These are phyloP conservation scores for Planoprotostelium fungivorum DNA, from an alignment of 78 protist species.

Conservation along the genomic window DNA sequence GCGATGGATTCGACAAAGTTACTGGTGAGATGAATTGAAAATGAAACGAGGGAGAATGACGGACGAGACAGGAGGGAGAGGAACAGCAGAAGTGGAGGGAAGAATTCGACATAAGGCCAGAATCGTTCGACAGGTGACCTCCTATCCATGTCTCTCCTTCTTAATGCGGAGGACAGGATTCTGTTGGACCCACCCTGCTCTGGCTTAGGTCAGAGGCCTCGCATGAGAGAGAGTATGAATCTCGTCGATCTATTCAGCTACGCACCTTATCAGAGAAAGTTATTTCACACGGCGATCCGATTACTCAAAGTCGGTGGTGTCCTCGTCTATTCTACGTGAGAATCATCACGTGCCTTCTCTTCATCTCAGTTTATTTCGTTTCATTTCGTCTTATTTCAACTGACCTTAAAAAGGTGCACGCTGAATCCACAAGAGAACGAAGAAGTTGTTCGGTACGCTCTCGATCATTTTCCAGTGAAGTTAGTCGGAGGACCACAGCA, in stretches of 20 bases:
- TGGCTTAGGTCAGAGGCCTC: constrained; percentile 95
- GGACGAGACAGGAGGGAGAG: too few relatives aligned
- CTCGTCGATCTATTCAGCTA: constrained; percentile 76
- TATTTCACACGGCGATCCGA: constrained; percentile 92
- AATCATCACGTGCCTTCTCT: constrained; percentile 78
- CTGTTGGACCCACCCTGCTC: constrained; percentile 99
- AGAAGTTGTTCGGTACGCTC: constrained; percentile 88
- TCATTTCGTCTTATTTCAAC: too few relatives aligned
- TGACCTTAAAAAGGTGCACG: constrained; percentile 67
- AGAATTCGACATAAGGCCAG: neutral
- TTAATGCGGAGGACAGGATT: constrained; percentile 75
- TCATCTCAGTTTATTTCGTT: constrained; percentile 18
- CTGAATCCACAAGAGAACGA: constrained; percentile 95
- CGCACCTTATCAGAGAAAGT: constrained; percentile 82
- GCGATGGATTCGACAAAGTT: neutral
- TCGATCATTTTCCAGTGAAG: constrained; percentile 25
- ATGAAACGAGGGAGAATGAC: too few relatives aligned
- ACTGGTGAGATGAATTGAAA: too few relatives aligned
- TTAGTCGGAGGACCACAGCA: neutral
- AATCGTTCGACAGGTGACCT: neutral
- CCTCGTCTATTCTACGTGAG: constrained; percentile 52
- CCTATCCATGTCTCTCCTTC: neutral
- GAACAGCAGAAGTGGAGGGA: neutral
- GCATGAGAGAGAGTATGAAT: constrained; percentile 76
- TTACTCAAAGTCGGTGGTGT: constrained; percentile 59